Percentiles rank a stretch among this genome's conserved stretches.
Evolutionary conservation across 108 stramenopile species (phyloP).

Genomic region (Discostella pseudostelligera): DNA sequence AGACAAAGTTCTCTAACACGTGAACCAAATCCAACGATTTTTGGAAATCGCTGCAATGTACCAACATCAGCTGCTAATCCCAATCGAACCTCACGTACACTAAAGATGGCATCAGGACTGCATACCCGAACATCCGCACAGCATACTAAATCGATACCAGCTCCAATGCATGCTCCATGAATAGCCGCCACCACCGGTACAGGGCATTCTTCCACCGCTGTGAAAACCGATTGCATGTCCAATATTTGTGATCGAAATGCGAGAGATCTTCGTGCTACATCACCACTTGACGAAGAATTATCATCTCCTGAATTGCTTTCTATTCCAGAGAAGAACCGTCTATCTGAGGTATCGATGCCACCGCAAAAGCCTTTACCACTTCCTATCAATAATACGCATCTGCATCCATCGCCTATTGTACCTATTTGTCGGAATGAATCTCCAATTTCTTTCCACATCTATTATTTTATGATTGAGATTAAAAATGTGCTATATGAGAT

Average conservation of each 20-base stretch:
- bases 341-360: conserved; percentile 71
- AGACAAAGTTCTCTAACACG: conserved; percentile 66
- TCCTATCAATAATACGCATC: conserved; percentile 62
- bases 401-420: conserved; percentile 55
- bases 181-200: conserved; percentile 79
- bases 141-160: conserved; percentile 67
- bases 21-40: conserved; percentile 66
- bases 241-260: conserved; percentile 64
- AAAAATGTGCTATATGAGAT: no score
- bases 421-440: conserved; percentile 52
- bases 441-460: conserved; percentile 82
- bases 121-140: conserved; percentile 71
- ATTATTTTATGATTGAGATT: background rate
- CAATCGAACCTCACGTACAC: conserved; percentile 64
- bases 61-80: conserved; percentile 83
- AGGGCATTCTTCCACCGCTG: conserved; percentile 70
- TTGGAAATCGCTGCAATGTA: conserved; percentile 76
- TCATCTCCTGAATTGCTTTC: conserved; percentile 8
- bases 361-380: conserved; percentile 69
- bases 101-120: conserved; percentile 53
- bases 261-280: conserved; percentile 61
- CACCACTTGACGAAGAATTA: conserved; percentile 16
- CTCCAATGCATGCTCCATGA: conserved; percentile 76
- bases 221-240: conserved; percentile 76
- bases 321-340: conserved; percentile 42